Evolutionary conservation across 306 rosid species (phyloP).

Genomic region (Aeschynomene evenia): DNA sequence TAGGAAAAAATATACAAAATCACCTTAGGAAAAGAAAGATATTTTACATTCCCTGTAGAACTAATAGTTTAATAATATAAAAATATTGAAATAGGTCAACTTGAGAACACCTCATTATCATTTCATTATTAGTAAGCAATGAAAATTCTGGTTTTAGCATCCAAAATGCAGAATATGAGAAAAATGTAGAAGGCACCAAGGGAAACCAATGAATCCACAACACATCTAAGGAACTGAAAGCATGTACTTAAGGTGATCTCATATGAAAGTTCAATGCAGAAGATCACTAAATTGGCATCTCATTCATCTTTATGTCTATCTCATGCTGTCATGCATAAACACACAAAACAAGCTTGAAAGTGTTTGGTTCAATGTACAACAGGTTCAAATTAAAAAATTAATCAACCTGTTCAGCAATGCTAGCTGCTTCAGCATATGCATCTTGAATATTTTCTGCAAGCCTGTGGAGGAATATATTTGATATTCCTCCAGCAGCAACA

Average conservation of each 20-base stretch:
- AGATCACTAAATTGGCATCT: constrained; percentile 6
- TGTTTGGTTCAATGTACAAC: constrained; percentile 6
- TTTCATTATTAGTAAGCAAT: not conserved
- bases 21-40: too few relatives aligned
- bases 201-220: constrained; percentile 18
- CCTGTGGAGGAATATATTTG: constrained; percentile 95
- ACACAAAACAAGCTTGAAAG: constrained; percentile 10
- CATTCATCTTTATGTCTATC: not conserved
- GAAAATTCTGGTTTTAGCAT: too few relatives aligned
- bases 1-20: too few relatives aligned
- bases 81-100: too few relatives aligned
- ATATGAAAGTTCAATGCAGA: constrained; percentile 5
- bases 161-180: too few relatives aligned
- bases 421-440: constrained; percentile 99
- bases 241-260: not conserved
- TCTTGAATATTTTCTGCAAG: constrained; percentile 99
- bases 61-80: too few relatives aligned
- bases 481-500: constrained; percentile 98
- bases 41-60: too few relatives aligned
- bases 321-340: not conserved
- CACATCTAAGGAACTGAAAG: constrained; percentile 5
- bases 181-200: not conserved
- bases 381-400: constrained; percentile 16
- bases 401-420: constrained; percentile 97
- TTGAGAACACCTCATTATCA: too few relatives aligned